These are phyloP conservation scores for Rhodomyrtus tomentosa DNA, from an alignment of 345 rosid species.

Conservation along the genomic window DNA sequence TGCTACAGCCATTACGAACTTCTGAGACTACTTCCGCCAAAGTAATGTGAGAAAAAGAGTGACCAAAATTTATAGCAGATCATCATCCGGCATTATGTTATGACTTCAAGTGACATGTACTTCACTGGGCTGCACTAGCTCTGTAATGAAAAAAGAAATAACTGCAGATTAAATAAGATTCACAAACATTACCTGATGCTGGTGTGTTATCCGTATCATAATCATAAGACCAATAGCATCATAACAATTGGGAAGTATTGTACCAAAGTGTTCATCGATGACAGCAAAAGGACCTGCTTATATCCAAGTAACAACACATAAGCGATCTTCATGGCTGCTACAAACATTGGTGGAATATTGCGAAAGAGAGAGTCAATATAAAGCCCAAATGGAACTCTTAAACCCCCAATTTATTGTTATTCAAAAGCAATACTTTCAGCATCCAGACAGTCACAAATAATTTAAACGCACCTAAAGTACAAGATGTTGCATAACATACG, in stretches of 20 bases:
- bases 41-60: not conserved
- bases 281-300: constrained; percentile 92
- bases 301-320: not conserved
- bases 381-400: not conserved
- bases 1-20: not conserved
- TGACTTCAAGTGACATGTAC: not conserved
- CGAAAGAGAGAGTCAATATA: not conserved
- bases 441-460: not conserved
- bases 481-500: not conserved
- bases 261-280: constrained; percentile 83
- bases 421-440: not conserved
- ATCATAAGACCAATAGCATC: constrained; percentile 98
- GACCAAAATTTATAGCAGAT: not conserved
- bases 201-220: constrained; percentile 93
- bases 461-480: not conserved
- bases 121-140: not conserved
- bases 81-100: not conserved
- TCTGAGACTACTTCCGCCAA: not conserved
- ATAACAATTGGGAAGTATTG: constrained; percentile 76
- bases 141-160: not conserved
- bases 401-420: not conserved
- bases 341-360: not conserved
- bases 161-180: not conserved
- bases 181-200: constrained; percentile 62
- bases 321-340: not conserved